Conservation (phyloP, 768 basidiomycete genomes). For the Suillus cothurnatus region DNA sequence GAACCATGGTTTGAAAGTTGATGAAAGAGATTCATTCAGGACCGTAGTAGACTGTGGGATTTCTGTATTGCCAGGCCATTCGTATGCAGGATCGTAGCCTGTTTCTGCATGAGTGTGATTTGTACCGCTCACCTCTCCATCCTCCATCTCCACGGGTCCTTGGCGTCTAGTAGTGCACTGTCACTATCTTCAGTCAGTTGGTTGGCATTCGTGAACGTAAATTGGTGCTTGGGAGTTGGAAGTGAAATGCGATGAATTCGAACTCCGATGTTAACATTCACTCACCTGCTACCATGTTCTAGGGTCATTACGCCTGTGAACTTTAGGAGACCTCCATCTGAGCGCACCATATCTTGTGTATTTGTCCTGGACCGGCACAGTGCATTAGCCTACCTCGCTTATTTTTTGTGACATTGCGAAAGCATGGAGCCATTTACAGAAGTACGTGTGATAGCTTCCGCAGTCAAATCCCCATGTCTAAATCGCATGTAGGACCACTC, state of each 20-base stretch:
- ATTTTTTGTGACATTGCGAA: neutral
- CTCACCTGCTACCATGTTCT: neutral
- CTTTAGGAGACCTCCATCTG: neutral
- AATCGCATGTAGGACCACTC: conserved; percentile 49
- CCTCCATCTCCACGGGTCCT: conserved; percentile 17
- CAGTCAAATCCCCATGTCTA: conserved; percentile 1
- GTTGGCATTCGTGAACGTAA: conserved; percentile 3
- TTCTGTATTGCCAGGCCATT: conserved; percentile 55
- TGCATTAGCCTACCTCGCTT: neutral
- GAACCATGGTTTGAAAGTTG: conserved; percentile 22
- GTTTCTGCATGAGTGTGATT: conserved; percentile 6
- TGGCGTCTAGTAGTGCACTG: neutral
- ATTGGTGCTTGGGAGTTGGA: conserved; percentile 3
- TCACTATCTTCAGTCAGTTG: neutral
- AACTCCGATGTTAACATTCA: conserved; percentile 15
- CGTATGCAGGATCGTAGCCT: conserved; percentile 52
- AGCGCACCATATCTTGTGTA: neutral
- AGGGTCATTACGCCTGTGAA: neutral
- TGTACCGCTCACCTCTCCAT: conserved; percentile 14
- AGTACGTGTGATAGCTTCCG: conserved; percentile 25
- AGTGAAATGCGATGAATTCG: conserved; percentile 4
- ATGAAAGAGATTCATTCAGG: conserved; percentile 19
- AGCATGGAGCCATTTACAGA: conserved; percentile 54
- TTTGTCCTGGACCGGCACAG: too few relatives aligned
- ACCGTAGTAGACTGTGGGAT: conserved; percentile 1